Percentiles rank a stretch among this genome's conserved stretches.
Evolutionary conservation across 208 protist genomes (phyloP).

Genomic region (Leishmania tropica): DNA sequence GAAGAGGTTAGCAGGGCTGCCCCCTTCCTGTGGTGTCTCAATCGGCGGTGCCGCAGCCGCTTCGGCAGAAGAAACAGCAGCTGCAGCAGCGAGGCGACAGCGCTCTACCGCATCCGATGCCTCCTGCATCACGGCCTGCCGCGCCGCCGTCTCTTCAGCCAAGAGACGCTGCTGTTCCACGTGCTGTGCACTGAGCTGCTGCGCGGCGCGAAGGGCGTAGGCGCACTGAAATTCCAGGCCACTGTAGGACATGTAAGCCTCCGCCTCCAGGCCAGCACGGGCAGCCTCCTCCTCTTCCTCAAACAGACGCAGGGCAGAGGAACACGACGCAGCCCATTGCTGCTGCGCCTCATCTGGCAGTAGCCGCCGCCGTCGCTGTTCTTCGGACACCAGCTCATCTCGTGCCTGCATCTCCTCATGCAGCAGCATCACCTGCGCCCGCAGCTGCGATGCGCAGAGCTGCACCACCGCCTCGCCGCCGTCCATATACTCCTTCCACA

Average conservation of each 20-base stretch:
- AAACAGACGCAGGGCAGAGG: slow-evolving; percentile 29
- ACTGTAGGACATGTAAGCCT: slow-evolving; percentile 47
- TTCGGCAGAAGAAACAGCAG: not conserved
- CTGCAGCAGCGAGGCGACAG: not conserved
- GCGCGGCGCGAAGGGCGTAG: slow-evolving; percentile 11
- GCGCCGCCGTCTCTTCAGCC: slow-evolving; percentile 30
- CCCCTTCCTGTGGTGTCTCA: not conserved
- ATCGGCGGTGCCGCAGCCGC: not conserved
- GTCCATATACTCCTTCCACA: slow-evolving; percentile 32
- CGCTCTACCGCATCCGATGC: slow-evolving; percentile 8
- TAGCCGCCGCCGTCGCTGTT: slow-evolving; percentile 1
- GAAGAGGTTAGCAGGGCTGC: not conserved
- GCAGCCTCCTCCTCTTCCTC: slow-evolving; percentile 50
- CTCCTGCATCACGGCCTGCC: slow-evolving; percentile 10
- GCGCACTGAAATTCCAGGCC: slow-evolving; percentile 42
- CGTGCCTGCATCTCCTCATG: slow-evolving; percentile 27
- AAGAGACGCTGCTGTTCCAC: slow-evolving; percentile 24
- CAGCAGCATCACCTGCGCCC: slow-evolving; percentile 19
- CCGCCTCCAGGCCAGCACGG: slow-evolving; percentile 51
- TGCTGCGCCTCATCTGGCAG: slow-evolving; percentile 20
- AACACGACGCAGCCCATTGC: slow-evolving; percentile 16
- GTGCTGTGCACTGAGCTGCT: slow-evolving; percentile 18
- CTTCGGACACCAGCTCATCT: slow-evolving; percentile 16
- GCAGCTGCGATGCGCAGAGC: slow-evolving; percentile 34
- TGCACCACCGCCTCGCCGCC: slow-evolving; percentile 27